Conservation (phyloP, 495 filamentous ascomycete genomes). For the Extremus antarcticus region DNA sequence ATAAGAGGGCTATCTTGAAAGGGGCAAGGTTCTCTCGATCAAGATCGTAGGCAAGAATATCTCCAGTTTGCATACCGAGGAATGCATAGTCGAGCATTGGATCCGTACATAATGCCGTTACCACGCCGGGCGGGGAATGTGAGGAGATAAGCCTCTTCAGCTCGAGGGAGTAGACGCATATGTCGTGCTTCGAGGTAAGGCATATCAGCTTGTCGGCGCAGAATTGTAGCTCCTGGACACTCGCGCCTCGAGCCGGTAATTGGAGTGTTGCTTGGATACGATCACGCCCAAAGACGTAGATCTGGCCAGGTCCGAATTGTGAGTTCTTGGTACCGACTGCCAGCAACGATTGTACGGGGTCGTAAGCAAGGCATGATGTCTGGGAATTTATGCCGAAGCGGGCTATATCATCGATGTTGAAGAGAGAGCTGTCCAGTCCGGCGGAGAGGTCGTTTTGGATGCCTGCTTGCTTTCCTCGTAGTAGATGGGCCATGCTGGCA, state of each 20-base stretch:
- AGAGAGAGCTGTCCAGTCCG: conserved; percentile 59
- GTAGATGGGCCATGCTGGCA: conserved; percentile 63
- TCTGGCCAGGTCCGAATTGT: conserved; percentile 63
- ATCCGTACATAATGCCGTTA: conserved; percentile 63
- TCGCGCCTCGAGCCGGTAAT: conserved; percentile 49
- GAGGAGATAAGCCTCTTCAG: conserved; percentile 45
- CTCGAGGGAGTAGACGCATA: conserved; percentile 67
- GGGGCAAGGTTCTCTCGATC: conserved; percentile 65
- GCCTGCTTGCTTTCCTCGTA: conserved; percentile 86
- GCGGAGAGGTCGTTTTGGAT: conserved; percentile 83
- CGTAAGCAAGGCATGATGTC: conserved; percentile 69
- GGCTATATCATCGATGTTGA: conserved; percentile 70
- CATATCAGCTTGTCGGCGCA: conserved; percentile 69
- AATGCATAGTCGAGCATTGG: conserved; percentile 86
- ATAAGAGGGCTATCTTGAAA: conserved; percentile 75
- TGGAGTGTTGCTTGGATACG: conserved; percentile 61
- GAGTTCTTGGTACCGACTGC: conserved; percentile 81
- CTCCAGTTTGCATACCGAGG: conserved; percentile 42
- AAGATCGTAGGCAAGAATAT: conserved; percentile 81
- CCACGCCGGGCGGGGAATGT: conserved; percentile 62
- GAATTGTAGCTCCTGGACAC: conserved; percentile 62
- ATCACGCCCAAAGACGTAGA: conserved; percentile 82
- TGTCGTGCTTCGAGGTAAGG: conserved; percentile 72
- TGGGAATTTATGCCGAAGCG: conserved; percentile 85
- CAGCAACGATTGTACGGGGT: conserved; percentile 84